A percentile compares a stretch with the other conserved stretches of the same genome.
Conservation (phyloP, 805 yeast genomes). For the Lachancea sp. region DNA sequence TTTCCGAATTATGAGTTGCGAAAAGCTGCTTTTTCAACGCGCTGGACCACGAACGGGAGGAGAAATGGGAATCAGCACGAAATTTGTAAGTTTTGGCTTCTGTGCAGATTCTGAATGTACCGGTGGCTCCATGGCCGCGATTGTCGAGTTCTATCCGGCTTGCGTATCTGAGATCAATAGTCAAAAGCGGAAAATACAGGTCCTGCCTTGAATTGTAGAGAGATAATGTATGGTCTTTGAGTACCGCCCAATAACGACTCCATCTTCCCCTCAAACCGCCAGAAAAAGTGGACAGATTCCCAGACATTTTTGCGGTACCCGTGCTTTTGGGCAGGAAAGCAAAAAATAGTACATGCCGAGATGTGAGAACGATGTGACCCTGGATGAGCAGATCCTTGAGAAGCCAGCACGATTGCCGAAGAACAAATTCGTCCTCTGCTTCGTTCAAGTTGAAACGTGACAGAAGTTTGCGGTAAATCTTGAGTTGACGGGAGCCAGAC, state of each 20-base stretch:
- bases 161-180: conserved; percentile 66
- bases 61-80: conserved; percentile 61
- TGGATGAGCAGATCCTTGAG: conserved; percentile 76
- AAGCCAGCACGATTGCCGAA: conserved; percentile 74
- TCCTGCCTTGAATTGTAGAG: conserved; percentile 69
- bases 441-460: conserved; percentile 41
- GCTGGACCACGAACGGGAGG: conserved; percentile 79
- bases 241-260: conserved; percentile 71
- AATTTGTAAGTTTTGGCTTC: conserved; percentile 55
- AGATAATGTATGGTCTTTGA: conserved; percentile 61
- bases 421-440: conserved; percentile 45
- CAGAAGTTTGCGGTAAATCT: conserved; percentile 33
- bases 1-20: conserved; percentile 54
- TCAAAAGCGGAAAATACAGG: conserved; percentile 73
- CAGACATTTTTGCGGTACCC: conserved; percentile 41
- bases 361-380: conserved; percentile 76
- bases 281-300: conserved; percentile 34
- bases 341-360: conserved; percentile 58
- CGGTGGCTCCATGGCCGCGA: conserved; percentile 16
- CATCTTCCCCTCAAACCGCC: conserved; percentile 20
- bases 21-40: conserved; percentile 70
- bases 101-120: conserved; percentile 55
- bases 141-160: conserved; percentile 46
- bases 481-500: conserved; percentile 31
- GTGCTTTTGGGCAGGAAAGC: conserved; percentile 65